These are phyloP conservation scores for Vitis hybrid DNA, from an alignment of 177 flowering plant species.

Conservation along the genomic window DNA sequence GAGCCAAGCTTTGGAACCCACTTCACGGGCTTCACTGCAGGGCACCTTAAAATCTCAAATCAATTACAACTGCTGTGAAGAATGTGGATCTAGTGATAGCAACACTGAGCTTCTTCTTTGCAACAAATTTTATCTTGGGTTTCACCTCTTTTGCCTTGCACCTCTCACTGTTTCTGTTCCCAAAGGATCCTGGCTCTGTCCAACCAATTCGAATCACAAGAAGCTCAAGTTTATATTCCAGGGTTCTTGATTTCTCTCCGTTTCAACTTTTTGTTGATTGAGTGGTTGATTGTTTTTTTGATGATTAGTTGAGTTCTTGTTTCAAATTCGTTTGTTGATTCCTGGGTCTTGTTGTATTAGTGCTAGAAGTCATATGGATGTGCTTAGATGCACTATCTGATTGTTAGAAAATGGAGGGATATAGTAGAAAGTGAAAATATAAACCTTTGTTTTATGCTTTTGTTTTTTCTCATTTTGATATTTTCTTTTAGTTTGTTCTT, in stretches of 20 bases:
- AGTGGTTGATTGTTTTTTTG: not conserved
- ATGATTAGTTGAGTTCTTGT: not conserved
- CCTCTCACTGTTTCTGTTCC: constrained; percentile 81
- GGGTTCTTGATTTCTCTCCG: not conserved
- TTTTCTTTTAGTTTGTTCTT: too few relatives aligned
- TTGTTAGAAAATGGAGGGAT: too few relatives aligned
- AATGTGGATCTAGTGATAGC: constrained; percentile 70
- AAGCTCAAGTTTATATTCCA: constrained; percentile 21
- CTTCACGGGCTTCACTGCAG: too few relatives aligned
- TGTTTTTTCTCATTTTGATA: too few relatives aligned
- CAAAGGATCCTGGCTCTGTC: constrained; percentile 78
- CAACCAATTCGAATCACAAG: constrained; percentile 49
- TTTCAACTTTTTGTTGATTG: not conserved
- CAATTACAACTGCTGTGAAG: constrained; percentile 38
- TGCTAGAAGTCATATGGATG: too few relatives aligned
- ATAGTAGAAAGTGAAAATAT: too few relatives aligned
- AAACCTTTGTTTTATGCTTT: too few relatives aligned
- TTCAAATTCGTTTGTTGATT: not conserved
- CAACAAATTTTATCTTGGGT: constrained; percentile 80
- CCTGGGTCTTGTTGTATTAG: too few relatives aligned
- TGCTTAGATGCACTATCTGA: too few relatives aligned
- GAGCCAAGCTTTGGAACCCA: too few relatives aligned
- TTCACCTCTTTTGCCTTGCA: constrained; percentile 74
- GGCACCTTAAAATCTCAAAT: too few relatives aligned
- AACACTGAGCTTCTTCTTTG: constrained; percentile 70